Evolutionary conservation across 805 yeast species (phyloP), one percentile per base, ranked within the genome.

Genomic region (Candida tibetensis): DNA sequence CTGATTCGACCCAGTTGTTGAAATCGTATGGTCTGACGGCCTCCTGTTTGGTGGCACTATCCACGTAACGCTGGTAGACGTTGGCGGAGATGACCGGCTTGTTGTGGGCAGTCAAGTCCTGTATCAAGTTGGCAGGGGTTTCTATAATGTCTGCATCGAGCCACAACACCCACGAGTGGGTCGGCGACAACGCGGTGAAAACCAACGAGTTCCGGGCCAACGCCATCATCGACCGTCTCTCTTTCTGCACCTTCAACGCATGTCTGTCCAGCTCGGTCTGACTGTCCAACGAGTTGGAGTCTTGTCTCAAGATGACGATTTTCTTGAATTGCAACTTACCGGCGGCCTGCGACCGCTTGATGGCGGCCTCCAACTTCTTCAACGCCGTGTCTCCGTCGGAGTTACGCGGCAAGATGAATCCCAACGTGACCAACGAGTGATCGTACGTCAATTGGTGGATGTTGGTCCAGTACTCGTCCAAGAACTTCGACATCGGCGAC

Each of bases 111-210:
- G 91, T 81, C 74, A 93, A 65, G 57, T 91, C 98, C 66, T 93
- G 95, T 45, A 93, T 77, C 52, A 93, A 66, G 13, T 85, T 78
- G 10, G 76, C 64, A 13, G 96, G 95, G 4, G 96, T 78, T 63
- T 93, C 99, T 23, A 90, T 76, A 30, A 93, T 82, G 63, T 93
- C 99, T 2, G 95, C 82, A 62, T 93, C 99, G 49, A 93, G 69
- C 99, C 99, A 93, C 36, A 93, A 68, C 14, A 91, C 85, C 99
- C 99, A 93, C 16, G 95, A 79, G 2, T 95, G 89, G 49, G 84
- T 77, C 15, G 97, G 95, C 3, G 89, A 85, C 32, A 93, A 68
- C 1, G 97, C 80, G 7, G 97, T 85, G 65, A 89, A 88, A 34
- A 93, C 71, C 41, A 93, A 69, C 28, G 96, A 89, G 69, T 93